Evolutionary conservation across 129 eudicot genomes (phyloP).

Genomic region (Calendula officinalis): DNA sequence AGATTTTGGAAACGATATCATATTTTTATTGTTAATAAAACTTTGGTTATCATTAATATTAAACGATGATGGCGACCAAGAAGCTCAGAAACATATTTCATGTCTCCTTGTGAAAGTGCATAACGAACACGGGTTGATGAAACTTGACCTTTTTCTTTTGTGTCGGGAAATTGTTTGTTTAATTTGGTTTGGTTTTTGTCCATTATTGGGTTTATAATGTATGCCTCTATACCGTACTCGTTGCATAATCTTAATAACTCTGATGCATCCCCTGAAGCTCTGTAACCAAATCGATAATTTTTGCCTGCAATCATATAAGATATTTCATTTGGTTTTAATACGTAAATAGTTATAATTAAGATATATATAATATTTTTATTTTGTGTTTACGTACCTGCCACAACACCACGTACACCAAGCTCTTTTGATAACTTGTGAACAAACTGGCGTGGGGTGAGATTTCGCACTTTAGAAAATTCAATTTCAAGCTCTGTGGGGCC

Average conservation of each 20-base stretch:
- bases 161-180: constrained; percentile 26
- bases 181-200: constrained; percentile 55
- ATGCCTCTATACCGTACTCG: constrained; percentile 71
- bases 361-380: neutral
- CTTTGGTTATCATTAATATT: constrained; percentile 39
- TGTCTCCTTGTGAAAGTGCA: constrained; percentile 83
- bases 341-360: too few species aligned
- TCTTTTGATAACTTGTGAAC: constrained; percentile 82
- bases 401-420: constrained; percentile 91
- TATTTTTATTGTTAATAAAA: constrained; percentile 27
- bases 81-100: constrained; percentile 81
- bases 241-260: constrained; percentile 66
- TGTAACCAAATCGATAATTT: constrained; percentile 90
- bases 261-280: constrained; percentile 80
- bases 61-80: constrained; percentile 93
- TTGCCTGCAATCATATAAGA: constrained; percentile 49
- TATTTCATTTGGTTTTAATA: too few species aligned
- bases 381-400: constrained; percentile 68
- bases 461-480: constrained; percentile 77
- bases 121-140: constrained; percentile 94
- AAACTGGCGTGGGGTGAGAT: constrained; percentile 76
- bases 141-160: constrained; percentile 91
- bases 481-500: constrained; percentile 65
- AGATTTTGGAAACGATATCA: constrained; percentile 53
- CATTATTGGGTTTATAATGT: constrained; percentile 83